Conservation (phyloP, 129 eudicot species). For the Ambrosia trifida region DNA sequence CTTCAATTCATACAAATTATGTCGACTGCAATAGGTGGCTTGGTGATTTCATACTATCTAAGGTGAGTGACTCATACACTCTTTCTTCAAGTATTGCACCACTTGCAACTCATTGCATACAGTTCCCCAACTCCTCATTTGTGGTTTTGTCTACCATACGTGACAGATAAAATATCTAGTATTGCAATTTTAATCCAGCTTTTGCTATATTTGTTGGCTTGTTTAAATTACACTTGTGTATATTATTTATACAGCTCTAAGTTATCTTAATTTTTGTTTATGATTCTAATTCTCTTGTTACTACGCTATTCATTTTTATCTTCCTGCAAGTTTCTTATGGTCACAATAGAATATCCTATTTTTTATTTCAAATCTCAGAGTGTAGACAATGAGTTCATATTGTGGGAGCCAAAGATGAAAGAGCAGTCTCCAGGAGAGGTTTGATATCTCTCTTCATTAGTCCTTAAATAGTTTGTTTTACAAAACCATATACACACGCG, state of each 20-base stretch:
- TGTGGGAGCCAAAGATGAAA: slow-evolving; percentile 99
- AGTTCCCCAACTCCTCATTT: neutral
- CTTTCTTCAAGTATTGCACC: neutral
- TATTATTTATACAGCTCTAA: no score
- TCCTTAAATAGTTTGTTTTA: neutral
- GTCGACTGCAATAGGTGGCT: slow-evolving; percentile 98
- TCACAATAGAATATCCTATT: neutral
- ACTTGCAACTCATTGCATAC: neutral
- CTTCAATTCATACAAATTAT: slow-evolving; percentile 88
- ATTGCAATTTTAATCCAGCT: neutral
- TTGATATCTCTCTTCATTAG: slow-evolving; percentile 31
- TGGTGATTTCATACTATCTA: slow-evolving; percentile 93
- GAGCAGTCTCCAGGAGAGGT: slow-evolving; percentile 99
- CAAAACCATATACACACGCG: neutral
- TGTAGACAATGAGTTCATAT: slow-evolving; percentile 88
- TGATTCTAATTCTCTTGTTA: slow-evolving; percentile 7
- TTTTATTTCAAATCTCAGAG: slow-evolving; percentile 48
- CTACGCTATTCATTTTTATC: neutral
- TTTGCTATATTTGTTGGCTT: slow-evolving; percentile 2
- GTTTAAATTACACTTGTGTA: no score
- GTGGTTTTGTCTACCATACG: slow-evolving; percentile 6
- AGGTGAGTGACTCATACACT: slow-evolving; percentile 47
- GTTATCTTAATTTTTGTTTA: slow-evolving; percentile 19
- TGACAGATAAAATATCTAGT: neutral
- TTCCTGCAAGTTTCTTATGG: neutral